These are phyloP conservation scores for Dunaliella sp. DNA, from an alignment of 139 green algal species.

Conservation along the genomic window DNA sequence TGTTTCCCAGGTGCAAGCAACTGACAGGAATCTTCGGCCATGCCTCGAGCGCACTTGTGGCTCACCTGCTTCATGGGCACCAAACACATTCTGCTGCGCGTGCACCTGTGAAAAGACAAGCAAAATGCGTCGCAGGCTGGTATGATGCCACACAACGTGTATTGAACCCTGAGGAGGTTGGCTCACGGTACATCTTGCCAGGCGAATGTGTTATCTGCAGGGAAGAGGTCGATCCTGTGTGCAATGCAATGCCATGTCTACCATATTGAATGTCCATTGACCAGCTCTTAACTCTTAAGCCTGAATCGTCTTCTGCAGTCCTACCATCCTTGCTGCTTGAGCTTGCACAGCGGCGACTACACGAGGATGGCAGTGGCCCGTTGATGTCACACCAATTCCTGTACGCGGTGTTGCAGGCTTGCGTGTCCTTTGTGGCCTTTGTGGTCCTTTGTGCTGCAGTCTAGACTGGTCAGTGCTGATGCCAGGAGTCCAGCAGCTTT, in stretches of 20 bases:
- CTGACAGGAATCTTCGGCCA: not conserved
- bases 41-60: not conserved
- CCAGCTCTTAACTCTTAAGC: too few species aligned
- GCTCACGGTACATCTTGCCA: too few species aligned
- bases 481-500: not conserved
- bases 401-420: not conserved
- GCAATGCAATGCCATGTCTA: too few species aligned
- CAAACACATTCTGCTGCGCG: slow-evolving; percentile 83
- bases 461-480: not conserved
- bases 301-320: too few species aligned
- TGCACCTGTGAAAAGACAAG: slow-evolving; percentile 58
- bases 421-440: not conserved
- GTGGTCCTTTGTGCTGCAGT: not conserved
- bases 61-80: slow-evolving; percentile 29
- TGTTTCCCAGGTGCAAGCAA: too few species aligned
- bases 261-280: too few species aligned
- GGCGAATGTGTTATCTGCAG: too few species aligned
- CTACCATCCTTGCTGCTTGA: slow-evolving; percentile 57
- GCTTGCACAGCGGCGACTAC: slow-evolving; percentile 74
- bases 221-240: too few species aligned
- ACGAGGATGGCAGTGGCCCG: slow-evolving; percentile 80
- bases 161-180: too few species aligned
- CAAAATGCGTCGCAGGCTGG: too few species aligned
- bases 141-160: too few species aligned
- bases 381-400: slow-evolving; percentile 62